These are phyloP conservation scores for Apiospora hydei DNA, from an alignment of 2,329 filamentous ascomycete species.

Conservation along the genomic window DNA sequence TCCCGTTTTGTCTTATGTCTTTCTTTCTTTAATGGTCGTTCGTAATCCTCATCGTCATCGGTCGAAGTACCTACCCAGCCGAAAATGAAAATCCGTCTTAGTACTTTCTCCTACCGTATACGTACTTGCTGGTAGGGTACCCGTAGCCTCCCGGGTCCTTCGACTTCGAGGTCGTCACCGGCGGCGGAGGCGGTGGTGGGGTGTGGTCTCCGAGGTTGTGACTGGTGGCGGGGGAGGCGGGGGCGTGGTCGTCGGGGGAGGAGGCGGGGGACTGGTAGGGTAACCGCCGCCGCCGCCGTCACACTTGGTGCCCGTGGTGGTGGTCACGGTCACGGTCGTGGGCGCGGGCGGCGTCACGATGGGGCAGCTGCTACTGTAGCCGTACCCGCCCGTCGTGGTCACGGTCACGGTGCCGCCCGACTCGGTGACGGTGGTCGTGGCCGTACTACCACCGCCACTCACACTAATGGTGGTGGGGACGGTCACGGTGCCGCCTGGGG, in stretches of 20 bases:
- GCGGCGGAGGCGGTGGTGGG: background rate
- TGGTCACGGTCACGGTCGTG: background rate
- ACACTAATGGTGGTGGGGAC: background rate
- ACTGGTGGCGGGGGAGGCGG: background rate
- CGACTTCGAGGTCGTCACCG: background rate
- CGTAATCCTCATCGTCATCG: no score
- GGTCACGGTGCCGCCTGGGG: background rate
- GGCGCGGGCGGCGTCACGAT: background rate
- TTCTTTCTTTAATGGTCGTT: background rate
- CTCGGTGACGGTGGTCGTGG: background rate
- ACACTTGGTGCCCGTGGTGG: background rate
- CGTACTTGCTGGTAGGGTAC: background rate
- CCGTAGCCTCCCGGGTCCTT: background rate
- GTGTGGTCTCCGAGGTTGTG: background rate
- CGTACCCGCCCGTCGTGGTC: background rate
- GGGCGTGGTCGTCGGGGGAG: background rate
- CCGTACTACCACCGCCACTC: background rate
- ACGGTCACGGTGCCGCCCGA: slow-evolving; percentile 12
- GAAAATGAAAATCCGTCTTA: background rate
- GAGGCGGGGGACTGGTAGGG: background rate
- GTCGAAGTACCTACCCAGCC: background rate
- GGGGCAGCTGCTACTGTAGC: background rate
- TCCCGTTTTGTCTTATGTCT: background rate
- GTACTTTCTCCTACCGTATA: background rate
- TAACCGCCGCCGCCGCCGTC: background rate